Percentiles rank a stretch among this genome's conserved stretches.
phyloP scores from a whole-genome alignment of 129 eudicot genomes.

The Lactuca sativa region DNA sequence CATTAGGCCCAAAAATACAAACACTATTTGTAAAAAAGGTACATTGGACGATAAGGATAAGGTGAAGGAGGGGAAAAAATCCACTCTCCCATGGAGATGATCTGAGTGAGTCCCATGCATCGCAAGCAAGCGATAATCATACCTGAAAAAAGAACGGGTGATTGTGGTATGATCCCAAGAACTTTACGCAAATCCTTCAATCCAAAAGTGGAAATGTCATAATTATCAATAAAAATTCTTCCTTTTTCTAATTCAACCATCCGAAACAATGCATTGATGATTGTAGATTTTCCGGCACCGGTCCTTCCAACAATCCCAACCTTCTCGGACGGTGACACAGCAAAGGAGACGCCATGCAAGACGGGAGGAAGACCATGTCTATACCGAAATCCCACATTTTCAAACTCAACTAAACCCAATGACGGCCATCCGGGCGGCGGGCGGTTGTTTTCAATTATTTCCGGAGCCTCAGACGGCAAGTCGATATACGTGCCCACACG shows the following conservation, averaged over 20 bases:
- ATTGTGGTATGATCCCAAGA: conserved; percentile 87
- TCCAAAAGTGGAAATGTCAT: conserved; percentile 71
- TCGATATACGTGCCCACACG: conserved; percentile 86
- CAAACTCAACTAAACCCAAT: conserved; percentile 61
- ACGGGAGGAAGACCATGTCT: conserved; percentile 93
- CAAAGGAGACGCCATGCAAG: conserved; percentile 70
- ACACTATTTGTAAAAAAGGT: too few relatives aligned
- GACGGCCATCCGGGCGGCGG: conserved; percentile 97
- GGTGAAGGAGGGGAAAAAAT: too few relatives aligned
- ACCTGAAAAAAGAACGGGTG: conserved; percentile 98
- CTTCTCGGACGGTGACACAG: conserved; percentile 67
- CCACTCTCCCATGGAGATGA: too few relatives aligned
- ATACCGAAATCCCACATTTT: conserved; percentile 74
- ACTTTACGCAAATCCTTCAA: conserved; percentile 81
- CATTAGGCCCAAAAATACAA: too few relatives aligned
- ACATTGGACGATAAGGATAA: too few relatives aligned
- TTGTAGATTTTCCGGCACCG: conserved; percentile 96
- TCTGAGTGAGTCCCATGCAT: too few relatives aligned
- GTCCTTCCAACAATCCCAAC: conserved; percentile 97
- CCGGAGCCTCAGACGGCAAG: conserved; percentile 78
- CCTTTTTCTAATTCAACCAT: conserved; percentile 91
- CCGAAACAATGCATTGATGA: conserved; percentile 92
- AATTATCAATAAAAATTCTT: conserved; percentile 69
- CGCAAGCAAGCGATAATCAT: not conserved
- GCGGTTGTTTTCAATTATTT: conserved; percentile 58